Conservation (phyloP, 768 basidiomycete species). For the Pisolithus microcarpus region DNA sequence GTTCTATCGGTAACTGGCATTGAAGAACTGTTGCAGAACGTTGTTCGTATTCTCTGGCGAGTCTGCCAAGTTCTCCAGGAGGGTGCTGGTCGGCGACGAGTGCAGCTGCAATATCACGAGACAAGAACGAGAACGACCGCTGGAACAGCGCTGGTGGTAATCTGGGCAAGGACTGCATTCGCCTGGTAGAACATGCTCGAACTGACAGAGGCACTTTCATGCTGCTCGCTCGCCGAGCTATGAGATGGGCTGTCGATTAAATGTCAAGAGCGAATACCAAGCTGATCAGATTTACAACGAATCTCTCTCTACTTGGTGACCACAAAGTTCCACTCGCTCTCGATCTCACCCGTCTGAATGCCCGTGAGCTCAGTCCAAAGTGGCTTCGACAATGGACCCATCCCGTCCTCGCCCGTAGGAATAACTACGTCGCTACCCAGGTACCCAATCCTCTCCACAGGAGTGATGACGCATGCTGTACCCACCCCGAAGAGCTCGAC, state of each 20-base stretch:
- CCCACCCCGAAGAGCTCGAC: slow-evolving; percentile 47
- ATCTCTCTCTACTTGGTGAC: slow-evolving; percentile 23
- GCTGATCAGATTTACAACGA: not conserved
- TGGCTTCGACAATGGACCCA: slow-evolving; percentile 59
- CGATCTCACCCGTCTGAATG: slow-evolving; percentile 70
- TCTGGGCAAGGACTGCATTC: too few species aligned
- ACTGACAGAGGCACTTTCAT: not conserved
- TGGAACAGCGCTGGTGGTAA: too few species aligned
- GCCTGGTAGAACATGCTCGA: too few species aligned
- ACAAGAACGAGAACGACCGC: not conserved
- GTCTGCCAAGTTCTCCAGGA: not conserved
- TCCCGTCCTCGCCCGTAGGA: slow-evolving; percentile 59
- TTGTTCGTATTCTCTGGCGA: slow-evolving; percentile 1
- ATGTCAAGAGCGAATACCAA: not conserved
- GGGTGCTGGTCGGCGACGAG: not conserved
- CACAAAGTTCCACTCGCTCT: slow-evolving; percentile 73
- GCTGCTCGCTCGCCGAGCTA: not conserved
- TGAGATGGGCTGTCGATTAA: too few species aligned
- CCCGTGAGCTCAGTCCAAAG: slow-evolving; percentile 44
- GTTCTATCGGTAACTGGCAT: not conserved
- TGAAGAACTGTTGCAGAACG: not conserved
- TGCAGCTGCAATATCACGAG: not conserved
- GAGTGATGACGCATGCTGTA: slow-evolving; percentile 47
- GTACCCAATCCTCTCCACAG: slow-evolving; percentile 53
- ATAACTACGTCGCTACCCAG: slow-evolving; percentile 45